Evolutionary conservation across 306 rosid genomes (phyloP).

Genomic region (Prinsepia uniflora): DNA sequence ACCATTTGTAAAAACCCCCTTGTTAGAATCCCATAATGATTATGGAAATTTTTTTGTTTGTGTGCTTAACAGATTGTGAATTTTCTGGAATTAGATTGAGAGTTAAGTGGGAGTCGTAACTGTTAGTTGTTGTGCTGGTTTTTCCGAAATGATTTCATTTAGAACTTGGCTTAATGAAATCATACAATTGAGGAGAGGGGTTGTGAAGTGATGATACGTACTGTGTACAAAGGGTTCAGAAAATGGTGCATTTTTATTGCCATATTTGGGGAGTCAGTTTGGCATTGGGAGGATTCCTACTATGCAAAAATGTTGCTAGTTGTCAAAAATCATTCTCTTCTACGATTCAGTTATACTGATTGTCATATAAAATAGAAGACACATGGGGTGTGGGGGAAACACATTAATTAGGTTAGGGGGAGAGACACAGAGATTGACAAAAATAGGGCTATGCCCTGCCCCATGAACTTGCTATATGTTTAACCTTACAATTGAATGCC

Average conservation of each 20-base stretch:
- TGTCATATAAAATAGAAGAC: conserved; percentile 24
- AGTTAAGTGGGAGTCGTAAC: too few species aligned
- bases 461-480: background rate
- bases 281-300: background rate
- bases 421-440: background rate
- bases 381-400: conserved; percentile 33
- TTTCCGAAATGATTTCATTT: too few species aligned
- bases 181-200: background rate
- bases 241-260: conserved; percentile 32
- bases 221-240: conserved; percentile 13
- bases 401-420: background rate
- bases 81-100: too few species aligned
- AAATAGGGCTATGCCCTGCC: background rate
- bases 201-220: background rate
- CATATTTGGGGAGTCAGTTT: conserved; percentile 31
- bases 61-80: too few species aligned
- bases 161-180: too few species aligned
- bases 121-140: too few species aligned
- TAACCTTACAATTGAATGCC: background rate
- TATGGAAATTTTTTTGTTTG: too few species aligned
- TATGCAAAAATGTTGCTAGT: conserved; percentile 22
- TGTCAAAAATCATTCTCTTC: conserved; percentile 21
- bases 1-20: too few species aligned
- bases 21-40: too few species aligned
- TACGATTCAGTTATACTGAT: conserved; percentile 30